Conservation (phyloP, 2,329 filamentous ascomycete species). For the Neofusicoccum parvum region DNA sequence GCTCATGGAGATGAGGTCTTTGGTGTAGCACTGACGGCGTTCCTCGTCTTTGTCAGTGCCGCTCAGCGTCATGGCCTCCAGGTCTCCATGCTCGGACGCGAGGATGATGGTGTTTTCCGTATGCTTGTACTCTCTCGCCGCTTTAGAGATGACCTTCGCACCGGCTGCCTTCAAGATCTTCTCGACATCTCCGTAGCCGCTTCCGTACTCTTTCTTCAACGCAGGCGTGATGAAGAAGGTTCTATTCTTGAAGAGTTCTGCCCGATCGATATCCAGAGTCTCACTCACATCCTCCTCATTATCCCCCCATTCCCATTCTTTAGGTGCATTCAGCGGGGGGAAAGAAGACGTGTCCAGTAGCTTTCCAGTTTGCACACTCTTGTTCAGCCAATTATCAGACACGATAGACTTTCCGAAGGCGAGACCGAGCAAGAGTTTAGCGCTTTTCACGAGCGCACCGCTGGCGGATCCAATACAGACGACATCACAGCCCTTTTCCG, state of each 20-base stretch:
- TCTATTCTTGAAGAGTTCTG: constrained; percentile 53
- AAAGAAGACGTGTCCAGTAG: constrained; percentile 41
- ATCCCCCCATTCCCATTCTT: constrained; percentile 44
- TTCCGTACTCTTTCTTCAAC: constrained; percentile 35
- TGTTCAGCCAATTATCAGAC: constrained; percentile 49
- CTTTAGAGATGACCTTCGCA: constrained; percentile 35
- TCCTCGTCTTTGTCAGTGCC: constrained; percentile 30
- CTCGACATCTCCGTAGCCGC: constrained; percentile 42
- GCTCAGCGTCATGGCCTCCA: constrained; percentile 36
- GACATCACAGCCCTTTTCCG: not conserved
- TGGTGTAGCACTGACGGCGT: constrained; percentile 39
- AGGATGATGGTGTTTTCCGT: constrained; percentile 39
- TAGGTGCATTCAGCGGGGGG: constrained; percentile 34
- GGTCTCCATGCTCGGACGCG: constrained; percentile 40
- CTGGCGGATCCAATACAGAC: constrained; percentile 1
- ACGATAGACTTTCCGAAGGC: constrained; percentile 48
- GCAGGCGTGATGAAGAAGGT: constrained; percentile 52
- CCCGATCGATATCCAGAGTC: constrained; percentile 35
- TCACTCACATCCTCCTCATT: constrained; percentile 28
- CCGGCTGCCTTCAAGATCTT: constrained; percentile 43
- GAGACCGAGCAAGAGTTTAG: constrained; percentile 49
- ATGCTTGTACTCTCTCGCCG: constrained; percentile 27
- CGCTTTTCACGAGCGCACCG: constrained; percentile 14
- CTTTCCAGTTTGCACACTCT: constrained; percentile 38
- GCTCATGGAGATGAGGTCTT: constrained; percentile 46